Conservation (phyloP, 2,329 filamentous ascomycete genomes). For the Aspergillus pseudotamarii region DNA sequence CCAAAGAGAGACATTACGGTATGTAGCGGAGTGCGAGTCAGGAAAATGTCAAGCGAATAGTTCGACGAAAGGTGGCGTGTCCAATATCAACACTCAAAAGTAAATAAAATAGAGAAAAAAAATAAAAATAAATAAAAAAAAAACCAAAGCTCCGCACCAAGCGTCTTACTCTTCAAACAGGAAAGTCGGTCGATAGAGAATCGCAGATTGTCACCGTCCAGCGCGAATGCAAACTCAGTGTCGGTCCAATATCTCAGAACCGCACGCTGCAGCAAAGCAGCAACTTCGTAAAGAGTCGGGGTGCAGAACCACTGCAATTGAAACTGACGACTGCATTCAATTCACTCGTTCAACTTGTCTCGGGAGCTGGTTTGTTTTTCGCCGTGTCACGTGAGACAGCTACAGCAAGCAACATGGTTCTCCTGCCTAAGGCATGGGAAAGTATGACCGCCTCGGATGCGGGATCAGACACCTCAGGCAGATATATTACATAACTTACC, state of each 20-base stretch:
- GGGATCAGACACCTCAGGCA: conserved; percentile 12
- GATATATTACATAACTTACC: conserved; percentile 21
- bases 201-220: neutral
- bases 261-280: neutral
- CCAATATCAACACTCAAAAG: neutral
- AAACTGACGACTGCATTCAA: neutral
- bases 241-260: conserved; percentile 1
- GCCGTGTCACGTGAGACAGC: conserved; percentile 18
- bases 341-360: neutral
- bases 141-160: neutral
- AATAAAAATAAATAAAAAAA: neutral
- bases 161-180: neutral
- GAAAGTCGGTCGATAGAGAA: neutral
- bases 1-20: conserved; percentile 45
- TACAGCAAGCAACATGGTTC: neutral
- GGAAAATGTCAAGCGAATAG: neutral
- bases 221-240: neutral
- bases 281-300: neutral
- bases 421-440: neutral
- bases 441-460: neutral
- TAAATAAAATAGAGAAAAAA: neutral
- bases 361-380: conserved; percentile 20
- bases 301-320: conserved; percentile 1
- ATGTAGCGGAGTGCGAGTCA: neutral
- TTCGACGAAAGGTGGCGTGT: neutral